Evolutionary conservation across 2,329 filamentous ascomycete genomes (phyloP), one percentile per base, ranked within the genome.

Genomic region (Conoideocrella luteorostrata): DNA sequence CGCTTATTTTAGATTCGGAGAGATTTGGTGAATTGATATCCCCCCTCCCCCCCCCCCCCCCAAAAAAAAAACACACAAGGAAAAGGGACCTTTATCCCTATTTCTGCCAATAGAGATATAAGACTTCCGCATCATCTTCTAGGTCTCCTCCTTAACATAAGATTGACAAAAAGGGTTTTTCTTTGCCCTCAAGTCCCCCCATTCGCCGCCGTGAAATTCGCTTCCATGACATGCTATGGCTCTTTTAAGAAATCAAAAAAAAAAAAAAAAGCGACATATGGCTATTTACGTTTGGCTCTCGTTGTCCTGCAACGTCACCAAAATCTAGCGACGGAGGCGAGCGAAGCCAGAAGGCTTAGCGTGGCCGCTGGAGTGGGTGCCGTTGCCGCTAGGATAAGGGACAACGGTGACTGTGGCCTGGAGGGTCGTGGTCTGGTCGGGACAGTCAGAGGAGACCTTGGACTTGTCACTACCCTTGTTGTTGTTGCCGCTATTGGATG

Each of bases 371-470:
- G 62, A 49, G 45, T 47, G 48, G 39, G 66, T 65, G 46, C 59
- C 59, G 61, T 67, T 66, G 50, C 57, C 57, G 41, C 56, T 59
- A 39, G 69, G 69, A 62, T 62, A 69, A 50, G 69, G 69, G 47
- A 68, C 55, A 46, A 65, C 60, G 42, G 64, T 65, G 47, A 64
- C 59, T 28, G 59, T 61, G 29, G 55, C 50, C 50, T 57, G 50
- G 29, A 54, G 32, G 12, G 46, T 54, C 50, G 55, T 56, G 46
- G 49, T 50, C 30, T 52, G 45, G 28, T 47, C 50, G 20, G 52
- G 45, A 50, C 50, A 54, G 43, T 47, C 48, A 28, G 51, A 12
- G 4, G 22, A 13, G 10, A 6, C 38, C 4, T 4, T 11, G 11
- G 26, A 4, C 15, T 35, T 35, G 15, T 29, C 15, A n/a, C 9